Percentiles rank a stretch among this genome's conserved stretches.
These are phyloP conservation scores for Phytomonas francai DNA, from an alignment of 208 protist species.

Conservation along the genomic window DNA sequence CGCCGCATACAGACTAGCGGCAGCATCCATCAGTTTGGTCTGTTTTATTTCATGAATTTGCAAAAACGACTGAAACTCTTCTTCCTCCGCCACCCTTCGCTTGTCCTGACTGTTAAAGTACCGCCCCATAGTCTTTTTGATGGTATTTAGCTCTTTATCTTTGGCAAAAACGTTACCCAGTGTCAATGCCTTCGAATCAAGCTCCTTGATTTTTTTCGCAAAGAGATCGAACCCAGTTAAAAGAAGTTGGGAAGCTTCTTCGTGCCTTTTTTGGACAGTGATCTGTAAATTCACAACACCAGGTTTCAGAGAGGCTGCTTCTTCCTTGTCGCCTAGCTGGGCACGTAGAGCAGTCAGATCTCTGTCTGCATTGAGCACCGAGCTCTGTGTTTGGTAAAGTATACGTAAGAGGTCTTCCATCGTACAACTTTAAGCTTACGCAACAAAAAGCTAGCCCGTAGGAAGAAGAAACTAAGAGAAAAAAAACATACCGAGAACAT, in stretches of 20 bases:
- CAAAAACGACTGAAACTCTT: constrained; percentile 14
- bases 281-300: constrained; percentile 18
- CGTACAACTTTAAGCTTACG: background rate
- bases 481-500: constrained; percentile 3
- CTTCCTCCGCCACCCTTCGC: constrained; percentile 17
- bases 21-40: constrained; percentile 17
- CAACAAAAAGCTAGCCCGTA: background rate
- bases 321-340: constrained; percentile 14
- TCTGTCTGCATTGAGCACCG: constrained; percentile 25
- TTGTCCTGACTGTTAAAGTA: constrained; percentile 43
- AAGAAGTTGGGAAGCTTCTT: constrained; percentile 29
- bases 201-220: constrained; percentile 16
- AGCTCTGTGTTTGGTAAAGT: constrained; percentile 28
- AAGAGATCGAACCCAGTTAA: constrained; percentile 22
- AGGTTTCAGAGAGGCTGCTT: background rate
- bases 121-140: constrained; percentile 44
- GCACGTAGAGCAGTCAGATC: constrained; percentile 26
- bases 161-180: constrained; percentile 21
- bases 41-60: constrained; percentile 18
- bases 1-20: background rate
- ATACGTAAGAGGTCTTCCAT: constrained; percentile 42
- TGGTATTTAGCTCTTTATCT: constrained; percentile 25
- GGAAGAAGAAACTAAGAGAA: background rate
- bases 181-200: constrained; percentile 20
- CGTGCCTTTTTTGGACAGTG: constrained; percentile 29